Evolutionary conservation across 2,329 filamentous ascomycete species (phyloP), one percentile per base, ranked within the genome.

Genomic region (Cyclaneusma minus): DNA sequence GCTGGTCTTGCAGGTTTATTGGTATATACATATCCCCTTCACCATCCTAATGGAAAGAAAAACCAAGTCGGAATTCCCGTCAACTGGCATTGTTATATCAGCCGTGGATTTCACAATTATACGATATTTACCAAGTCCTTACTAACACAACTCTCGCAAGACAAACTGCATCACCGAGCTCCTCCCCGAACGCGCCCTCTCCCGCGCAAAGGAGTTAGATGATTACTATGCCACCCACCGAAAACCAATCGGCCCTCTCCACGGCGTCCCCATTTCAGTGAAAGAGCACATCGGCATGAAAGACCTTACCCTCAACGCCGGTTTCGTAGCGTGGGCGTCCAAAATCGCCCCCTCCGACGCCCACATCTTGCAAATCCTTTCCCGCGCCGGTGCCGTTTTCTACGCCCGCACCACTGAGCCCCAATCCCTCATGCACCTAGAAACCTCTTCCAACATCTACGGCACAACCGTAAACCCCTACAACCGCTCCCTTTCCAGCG

Each of bases 251-350:
- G 52, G 51, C 1, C 48, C 52, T 8, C 39, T 55, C 2, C 49
- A 53, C 29, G 52, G 51, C 12, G 43, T 72, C 3, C 67, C 66
- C 0, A 63, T 62, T 21, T 58, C 54, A 27, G 48, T 59, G 13
- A 62, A 69, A 40, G 66, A 69, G 36, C 62, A 66, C 33, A 37
- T 64, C 9, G 52, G 51, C 2, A 54, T 68, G 36, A 50, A 59
- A 36, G 61, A 50, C 2, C 42, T 60, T 3, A 55, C 60, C 30
- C 40, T 55, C 11, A 63, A 62, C 32, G 58, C 54, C 8, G 60
- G 58, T 1, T 68, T 59, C 35, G 48, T 65, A 6, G 40, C 48
- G 2, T 64, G 59, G 52, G 57, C 60, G 26, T 60, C 58, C 14
- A 50, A 41, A 7, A 46, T 56, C 3, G 49, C 51, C 2, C 40